Conservation (phyloP, 495 filamentous ascomycete genomes). For the Xylaria flabelliformis region DNA sequence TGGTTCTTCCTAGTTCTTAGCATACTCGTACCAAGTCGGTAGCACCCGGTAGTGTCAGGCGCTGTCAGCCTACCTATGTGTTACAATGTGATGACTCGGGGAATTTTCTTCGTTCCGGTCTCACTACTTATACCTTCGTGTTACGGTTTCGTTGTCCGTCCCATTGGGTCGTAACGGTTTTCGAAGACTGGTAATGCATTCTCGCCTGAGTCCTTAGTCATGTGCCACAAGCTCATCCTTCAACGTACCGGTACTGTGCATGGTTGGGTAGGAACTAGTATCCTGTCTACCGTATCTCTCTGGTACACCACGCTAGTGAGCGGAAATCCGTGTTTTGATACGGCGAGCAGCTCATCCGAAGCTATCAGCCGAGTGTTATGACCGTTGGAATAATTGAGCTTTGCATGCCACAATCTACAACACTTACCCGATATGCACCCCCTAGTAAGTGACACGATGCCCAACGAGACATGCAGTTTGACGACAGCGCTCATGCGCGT, state of each 20-base stretch:
- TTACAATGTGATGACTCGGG: conserved; percentile 26
- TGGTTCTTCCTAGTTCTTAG: conserved; percentile 28
- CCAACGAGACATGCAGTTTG: conserved; percentile 30
- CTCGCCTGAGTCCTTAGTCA: conserved; percentile 23
- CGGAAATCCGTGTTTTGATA: conserved; percentile 21
- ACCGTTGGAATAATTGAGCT: conserved; percentile 21
- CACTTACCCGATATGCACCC: conserved; percentile 26
- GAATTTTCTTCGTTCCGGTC: conserved; percentile 27
- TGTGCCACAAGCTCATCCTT: conserved; percentile 11
- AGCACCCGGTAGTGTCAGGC: conserved; percentile 21
- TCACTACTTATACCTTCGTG: conserved; percentile 20
- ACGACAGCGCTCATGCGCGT: conserved; percentile 29
- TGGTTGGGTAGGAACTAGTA: conserved; percentile 14
- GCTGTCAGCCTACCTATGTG: conserved; percentile 24
- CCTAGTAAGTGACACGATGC: conserved; percentile 28
- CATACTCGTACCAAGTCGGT: conserved; percentile 26
- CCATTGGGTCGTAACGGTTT: conserved; percentile 31
- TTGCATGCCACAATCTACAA: conserved; percentile 20
- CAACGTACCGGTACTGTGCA: conserved; percentile 12
- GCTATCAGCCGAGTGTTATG: conserved; percentile 17
- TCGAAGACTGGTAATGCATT: conserved; percentile 24
- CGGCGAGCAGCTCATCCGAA: conserved; percentile 19
- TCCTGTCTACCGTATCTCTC: conserved; percentile 9
- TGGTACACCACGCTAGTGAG: conserved; percentile 17
- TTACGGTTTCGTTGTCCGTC: conserved; percentile 23